phyloP scores from a whole-genome alignment of 352 stramenopile species.

The Nothophytophthora sp. region DNA sequence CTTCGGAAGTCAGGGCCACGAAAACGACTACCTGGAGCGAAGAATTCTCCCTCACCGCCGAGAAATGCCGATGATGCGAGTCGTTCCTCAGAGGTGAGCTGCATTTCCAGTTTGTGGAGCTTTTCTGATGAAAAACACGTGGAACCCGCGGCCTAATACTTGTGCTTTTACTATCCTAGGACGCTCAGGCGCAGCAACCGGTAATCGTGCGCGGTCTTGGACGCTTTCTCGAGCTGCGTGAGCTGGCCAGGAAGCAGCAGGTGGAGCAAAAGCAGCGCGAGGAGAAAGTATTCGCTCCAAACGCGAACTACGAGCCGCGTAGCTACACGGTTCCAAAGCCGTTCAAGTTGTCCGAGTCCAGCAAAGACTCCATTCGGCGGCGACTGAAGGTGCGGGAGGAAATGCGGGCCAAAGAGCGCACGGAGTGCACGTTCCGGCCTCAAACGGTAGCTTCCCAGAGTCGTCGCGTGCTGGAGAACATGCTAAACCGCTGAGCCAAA shows the following conservation, averaged over 20 bases:
- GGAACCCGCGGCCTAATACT: no score
- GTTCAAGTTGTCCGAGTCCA: slow-evolving; percentile 72
- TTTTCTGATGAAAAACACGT: no score
- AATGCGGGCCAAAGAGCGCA: slow-evolving; percentile 48
- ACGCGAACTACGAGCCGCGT: slow-evolving; percentile 59
- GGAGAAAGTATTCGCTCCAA: slow-evolving; percentile 59
- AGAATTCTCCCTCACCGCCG: slow-evolving; percentile 17
- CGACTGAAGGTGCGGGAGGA: slow-evolving; percentile 46
- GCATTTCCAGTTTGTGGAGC: no score
- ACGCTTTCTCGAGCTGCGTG: slow-evolving; percentile 74
- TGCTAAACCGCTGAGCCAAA: slow-evolving; percentile 36
- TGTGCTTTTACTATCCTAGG: no score
- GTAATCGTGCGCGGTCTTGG: slow-evolving; percentile 82
- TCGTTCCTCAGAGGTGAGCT: slow-evolving; percentile 23
- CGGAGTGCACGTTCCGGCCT: slow-evolving; percentile 66
- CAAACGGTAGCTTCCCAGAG: slow-evolving; percentile 57
- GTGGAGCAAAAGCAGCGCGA: slow-evolving; percentile 65
- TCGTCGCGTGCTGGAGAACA: slow-evolving; percentile 49
- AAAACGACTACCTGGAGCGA: slow-evolving; percentile 8
- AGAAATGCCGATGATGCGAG: not conserved
- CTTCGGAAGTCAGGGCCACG: slow-evolving; percentile 21
- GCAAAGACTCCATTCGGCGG: slow-evolving; percentile 48
- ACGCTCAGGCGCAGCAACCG: slow-evolving; percentile 25
- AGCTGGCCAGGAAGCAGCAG: slow-evolving; percentile 68
- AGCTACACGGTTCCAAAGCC: slow-evolving; percentile 77